phyloP scores from a whole-genome alignment of 805 yeast genomes.

The Ogataea nonfermentans region DNA sequence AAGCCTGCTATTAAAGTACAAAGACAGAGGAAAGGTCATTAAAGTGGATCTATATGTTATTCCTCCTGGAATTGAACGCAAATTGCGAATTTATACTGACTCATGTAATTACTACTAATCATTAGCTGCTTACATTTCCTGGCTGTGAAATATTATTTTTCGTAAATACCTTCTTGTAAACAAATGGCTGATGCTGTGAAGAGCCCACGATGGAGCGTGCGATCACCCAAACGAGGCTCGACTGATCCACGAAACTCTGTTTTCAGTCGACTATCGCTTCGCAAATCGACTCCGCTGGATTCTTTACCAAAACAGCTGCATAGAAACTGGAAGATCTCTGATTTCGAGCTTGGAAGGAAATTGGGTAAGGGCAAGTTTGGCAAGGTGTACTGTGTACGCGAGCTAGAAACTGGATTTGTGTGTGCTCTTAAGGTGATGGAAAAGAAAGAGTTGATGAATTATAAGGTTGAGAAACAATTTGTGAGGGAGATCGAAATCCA shows the following conservation, averaged over 20 bases:
- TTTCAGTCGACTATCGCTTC: constrained; percentile 22
- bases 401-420: constrained; percentile 68
- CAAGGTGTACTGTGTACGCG: constrained; percentile 83
- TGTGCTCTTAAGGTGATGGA: constrained; percentile 93
- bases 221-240: constrained; percentile 6
- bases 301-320: constrained; percentile 11
- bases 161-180: constrained; percentile 2
- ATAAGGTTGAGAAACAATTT: constrained; percentile 80
- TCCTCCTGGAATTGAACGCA: too few relatives aligned
- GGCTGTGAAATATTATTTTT: constrained; percentile 5
- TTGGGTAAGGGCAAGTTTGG: constrained; percentile 95
- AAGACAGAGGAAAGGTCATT: too few relatives aligned
- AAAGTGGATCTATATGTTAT: too few relatives aligned
- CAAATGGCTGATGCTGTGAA: constrained; percentile 7
- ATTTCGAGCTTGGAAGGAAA: constrained; percentile 83
- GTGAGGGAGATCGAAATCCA: constrained; percentile 92
- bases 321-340: constrained; percentile 36
- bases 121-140: not conserved
- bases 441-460: constrained; percentile 70
- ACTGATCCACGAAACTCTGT: constrained; percentile 13
- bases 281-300: constrained; percentile 19
- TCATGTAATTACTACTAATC: too few relatives aligned
- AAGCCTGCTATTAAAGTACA: too few relatives aligned
- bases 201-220: constrained; percentile 6
- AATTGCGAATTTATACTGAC: too few relatives aligned